phyloP scores from a whole-genome alignment of 495 filamentous ascomycete genomes.

The Endocarpon pusillum region DNA sequence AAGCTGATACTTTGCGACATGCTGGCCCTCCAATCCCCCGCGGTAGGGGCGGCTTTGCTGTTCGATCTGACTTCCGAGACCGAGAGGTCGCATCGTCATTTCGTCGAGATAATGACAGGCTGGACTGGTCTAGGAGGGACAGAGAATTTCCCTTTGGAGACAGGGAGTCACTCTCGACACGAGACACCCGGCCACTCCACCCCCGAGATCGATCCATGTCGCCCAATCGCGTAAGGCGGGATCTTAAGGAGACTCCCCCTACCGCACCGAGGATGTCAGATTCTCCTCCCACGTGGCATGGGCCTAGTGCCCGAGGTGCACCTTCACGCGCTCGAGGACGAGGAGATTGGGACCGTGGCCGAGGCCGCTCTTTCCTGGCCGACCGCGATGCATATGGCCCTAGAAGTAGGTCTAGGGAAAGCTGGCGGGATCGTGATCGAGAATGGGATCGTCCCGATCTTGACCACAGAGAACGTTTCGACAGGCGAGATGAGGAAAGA shows the following conservation, averaged over 20 bases:
- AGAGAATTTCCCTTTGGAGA: no score
- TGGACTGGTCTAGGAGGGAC: constrained; percentile 21
- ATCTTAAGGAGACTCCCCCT: no score
- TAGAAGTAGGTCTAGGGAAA: constrained; percentile 55
- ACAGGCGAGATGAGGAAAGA: constrained; percentile 30
- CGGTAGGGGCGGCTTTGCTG: not conserved
- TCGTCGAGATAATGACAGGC: no score
- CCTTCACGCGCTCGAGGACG: constrained; percentile 43
- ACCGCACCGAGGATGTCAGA: no score
- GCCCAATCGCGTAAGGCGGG: no score
- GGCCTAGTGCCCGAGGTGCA: constrained; percentile 35
- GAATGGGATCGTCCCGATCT: constrained; percentile 23
- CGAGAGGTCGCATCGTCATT: no score
- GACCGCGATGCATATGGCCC: constrained; percentile 40
- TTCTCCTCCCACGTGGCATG: constrained; percentile 28
- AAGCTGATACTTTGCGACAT: not conserved
- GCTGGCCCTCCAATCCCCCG: not conserved
- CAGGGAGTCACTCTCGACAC: no score
- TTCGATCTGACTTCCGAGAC: constrained; percentile 9
- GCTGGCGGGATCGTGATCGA: constrained; percentile 32
- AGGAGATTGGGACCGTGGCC: constrained; percentile 45
- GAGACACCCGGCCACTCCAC: no score
- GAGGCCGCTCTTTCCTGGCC: constrained; percentile 44
- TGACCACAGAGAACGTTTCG: constrained; percentile 28
- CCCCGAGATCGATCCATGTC: no score